A percentile compares a stretch with the other conserved stretches of the same genome.
Evolutionary conservation across 768 basidiomycete species (phyloP).

Genomic region (Hygrocybe punicea): DNA sequence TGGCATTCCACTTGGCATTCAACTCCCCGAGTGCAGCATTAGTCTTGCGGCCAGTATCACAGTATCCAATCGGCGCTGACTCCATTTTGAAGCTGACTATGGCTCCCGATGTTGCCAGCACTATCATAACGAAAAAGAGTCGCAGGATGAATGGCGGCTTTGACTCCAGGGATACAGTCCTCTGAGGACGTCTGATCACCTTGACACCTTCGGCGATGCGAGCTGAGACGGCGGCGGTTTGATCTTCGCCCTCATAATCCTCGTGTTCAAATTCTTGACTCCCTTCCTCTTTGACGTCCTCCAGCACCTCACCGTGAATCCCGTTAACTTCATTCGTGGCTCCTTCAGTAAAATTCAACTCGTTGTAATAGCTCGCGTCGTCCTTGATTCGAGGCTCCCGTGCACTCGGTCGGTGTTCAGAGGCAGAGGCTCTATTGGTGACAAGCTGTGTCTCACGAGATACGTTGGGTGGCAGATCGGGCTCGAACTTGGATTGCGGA

Average conservation of each 20-base stretch:
- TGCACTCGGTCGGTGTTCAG: not conserved
- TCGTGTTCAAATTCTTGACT: conserved; percentile 13
- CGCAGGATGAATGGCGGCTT: conserved; percentile 36
- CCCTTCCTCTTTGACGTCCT: conserved; percentile 15
- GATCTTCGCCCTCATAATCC: conserved; percentile 20
- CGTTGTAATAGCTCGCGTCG: conserved; percentile 28
- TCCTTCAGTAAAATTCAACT: conserved; percentile 17
- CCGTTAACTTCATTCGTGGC: not conserved
- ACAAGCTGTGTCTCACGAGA: conserved; percentile 29
- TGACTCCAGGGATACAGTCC: conserved; percentile 10
- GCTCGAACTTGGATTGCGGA: conserved; percentile 55
- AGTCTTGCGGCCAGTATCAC: conserved; percentile 59
- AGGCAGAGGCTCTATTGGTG: conserved; percentile 9
- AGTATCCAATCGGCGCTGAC: conserved; percentile 73
- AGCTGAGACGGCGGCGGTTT: conserved; percentile 36
- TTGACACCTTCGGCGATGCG: conserved; percentile 37
- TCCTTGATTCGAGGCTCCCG: conserved; percentile 17
- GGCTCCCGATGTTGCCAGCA: conserved; percentile 33
- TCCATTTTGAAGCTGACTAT: conserved; percentile 57
- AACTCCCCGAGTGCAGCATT: conserved; percentile 54
- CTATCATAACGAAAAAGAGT: conserved; percentile 40
- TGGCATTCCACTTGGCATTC: conserved; percentile 43
- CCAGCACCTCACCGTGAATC: conserved; percentile 5
- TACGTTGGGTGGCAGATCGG: conserved; percentile 42
- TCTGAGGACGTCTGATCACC: conserved; percentile 8